phyloP scores from a whole-genome alignment of 768 basidiomycete genomes.

The Pleurotus djamor region DNA sequence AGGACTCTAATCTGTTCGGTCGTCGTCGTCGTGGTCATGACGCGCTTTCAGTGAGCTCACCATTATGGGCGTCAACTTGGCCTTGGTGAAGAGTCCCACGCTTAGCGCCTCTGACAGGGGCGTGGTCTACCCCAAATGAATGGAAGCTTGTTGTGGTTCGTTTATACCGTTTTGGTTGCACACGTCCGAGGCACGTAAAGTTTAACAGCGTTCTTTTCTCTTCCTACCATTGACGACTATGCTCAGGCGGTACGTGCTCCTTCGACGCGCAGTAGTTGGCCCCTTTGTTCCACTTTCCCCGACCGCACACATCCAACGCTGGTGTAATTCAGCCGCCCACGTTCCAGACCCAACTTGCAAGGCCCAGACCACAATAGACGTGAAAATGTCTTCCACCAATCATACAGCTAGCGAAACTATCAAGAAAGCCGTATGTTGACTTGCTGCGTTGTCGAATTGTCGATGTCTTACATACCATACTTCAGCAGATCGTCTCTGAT shows the following conservation, averaged over 20 bases:
- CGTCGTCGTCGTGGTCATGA: slow-evolving; percentile 27
- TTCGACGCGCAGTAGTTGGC: not conserved
- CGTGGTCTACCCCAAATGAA: not conserved
- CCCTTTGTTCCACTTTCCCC: not conserved
- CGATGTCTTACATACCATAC: not conserved
- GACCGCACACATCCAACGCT: slow-evolving; percentile 3
- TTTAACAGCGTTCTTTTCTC: not conserved
- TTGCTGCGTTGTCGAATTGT: not conserved
- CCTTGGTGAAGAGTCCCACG: not conserved
- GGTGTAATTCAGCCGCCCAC: not conserved
- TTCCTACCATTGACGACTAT: not conserved
- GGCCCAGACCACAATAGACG: not conserved
- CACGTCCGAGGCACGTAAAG: not conserved
- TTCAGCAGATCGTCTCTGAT: not conserved
- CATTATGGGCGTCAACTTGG: too few relatives aligned
- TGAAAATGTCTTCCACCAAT: not conserved
- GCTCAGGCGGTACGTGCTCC: slow-evolving; percentile 7
- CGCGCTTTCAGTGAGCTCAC: not conserved
- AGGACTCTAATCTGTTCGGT: slow-evolving; percentile 44
- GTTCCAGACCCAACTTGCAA: not conserved
- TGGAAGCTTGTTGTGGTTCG: not conserved
- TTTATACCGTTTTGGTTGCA: not conserved
- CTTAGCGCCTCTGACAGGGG: not conserved
- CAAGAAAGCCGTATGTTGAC: not conserved
- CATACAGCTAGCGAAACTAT: not conserved